phyloP scores from a whole-genome alignment of 257 asterid species.

The Echites panduratus region DNA sequence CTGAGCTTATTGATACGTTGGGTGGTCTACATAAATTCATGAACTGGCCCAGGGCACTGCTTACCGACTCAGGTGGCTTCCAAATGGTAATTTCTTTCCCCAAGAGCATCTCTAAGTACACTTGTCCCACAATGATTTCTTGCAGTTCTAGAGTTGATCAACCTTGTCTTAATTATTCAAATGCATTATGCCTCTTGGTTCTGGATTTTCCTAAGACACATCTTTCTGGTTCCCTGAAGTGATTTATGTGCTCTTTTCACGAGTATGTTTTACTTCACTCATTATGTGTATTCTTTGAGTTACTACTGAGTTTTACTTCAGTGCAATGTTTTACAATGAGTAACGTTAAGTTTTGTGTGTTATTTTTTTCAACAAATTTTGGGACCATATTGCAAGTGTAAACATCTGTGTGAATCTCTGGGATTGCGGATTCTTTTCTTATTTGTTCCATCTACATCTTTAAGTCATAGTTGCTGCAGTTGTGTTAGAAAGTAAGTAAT shows the following conservation, averaged over 20 bases:
- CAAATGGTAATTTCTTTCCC: slow-evolving; percentile 65
- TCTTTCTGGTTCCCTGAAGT: background rate
- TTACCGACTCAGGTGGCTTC: slow-evolving; percentile 98
- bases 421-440: background rate
- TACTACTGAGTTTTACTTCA: background rate
- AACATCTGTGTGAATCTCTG: background rate
- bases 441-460: background rate
- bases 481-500: background rate
- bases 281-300: background rate
- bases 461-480: background rate
- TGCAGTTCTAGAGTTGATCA: background rate
- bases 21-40: slow-evolving; percentile 97
- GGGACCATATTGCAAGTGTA: background rate
- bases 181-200: background rate
- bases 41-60: slow-evolving; percentile 97
- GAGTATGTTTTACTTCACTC: background rate
- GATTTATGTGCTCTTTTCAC: background rate
- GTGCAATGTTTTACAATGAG: background rate
- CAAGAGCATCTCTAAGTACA: background rate
- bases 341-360: background rate
- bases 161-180: background rate
- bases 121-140: background rate
- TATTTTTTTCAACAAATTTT: background rate
- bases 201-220: background rate
- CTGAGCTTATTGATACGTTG: slow-evolving; percentile 88